A percentile compares a stretch with the other conserved stretches of the same genome.
phyloP scores from a whole-genome alignment of 1,284 basidiomycete genomes.

The Coniferiporia sulphurascens region DNA sequence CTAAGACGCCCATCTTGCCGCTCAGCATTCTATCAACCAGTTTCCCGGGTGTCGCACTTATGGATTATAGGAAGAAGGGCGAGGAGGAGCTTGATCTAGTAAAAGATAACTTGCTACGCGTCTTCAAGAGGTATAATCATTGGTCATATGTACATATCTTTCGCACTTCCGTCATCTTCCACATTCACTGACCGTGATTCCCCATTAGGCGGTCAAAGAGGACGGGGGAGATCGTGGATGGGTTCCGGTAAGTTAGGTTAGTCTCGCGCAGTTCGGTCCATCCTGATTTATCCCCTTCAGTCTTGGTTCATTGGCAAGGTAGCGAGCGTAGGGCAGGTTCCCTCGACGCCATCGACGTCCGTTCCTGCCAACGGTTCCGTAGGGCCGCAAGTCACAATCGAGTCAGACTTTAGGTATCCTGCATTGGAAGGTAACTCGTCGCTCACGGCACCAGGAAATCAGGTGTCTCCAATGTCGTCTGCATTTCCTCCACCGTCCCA shows the following conservation, averaged over 20 bases:
- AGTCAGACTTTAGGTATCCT: slow-evolving; percentile 17
- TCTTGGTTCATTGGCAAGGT: slow-evolving; percentile 27
- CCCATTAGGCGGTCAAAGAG: slow-evolving; percentile 36
- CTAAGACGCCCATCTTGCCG: slow-evolving; percentile 38
- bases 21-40: slow-evolving; percentile 47
- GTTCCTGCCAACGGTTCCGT: slow-evolving; percentile 12
- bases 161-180: neutral
- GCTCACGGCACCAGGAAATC: slow-evolving; percentile 4
- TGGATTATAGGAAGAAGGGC: slow-evolving; percentile 49
- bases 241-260: slow-evolving; percentile 32
- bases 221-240: slow-evolving; percentile 43
- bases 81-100: slow-evolving; percentile 46
- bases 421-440: slow-evolving; percentile 7
- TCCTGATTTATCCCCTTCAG: slow-evolving; percentile 5
- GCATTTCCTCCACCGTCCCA: slow-evolving; percentile 20
- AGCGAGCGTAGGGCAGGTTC: slow-evolving; percentile 18
- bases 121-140: slow-evolving; percentile 62
- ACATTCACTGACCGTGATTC: slow-evolving; percentile 10
- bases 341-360: slow-evolving; percentile 20
- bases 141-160: slow-evolving; percentile 38
- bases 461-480: slow-evolving; percentile 22
- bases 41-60: slow-evolving; percentile 52
- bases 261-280: neutral
- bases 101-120: slow-evolving; percentile 47
- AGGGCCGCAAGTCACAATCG: slow-evolving; percentile 8